Conservation (phyloP, 345 rosid genomes). For the Pistacia atlantica region DNA sequence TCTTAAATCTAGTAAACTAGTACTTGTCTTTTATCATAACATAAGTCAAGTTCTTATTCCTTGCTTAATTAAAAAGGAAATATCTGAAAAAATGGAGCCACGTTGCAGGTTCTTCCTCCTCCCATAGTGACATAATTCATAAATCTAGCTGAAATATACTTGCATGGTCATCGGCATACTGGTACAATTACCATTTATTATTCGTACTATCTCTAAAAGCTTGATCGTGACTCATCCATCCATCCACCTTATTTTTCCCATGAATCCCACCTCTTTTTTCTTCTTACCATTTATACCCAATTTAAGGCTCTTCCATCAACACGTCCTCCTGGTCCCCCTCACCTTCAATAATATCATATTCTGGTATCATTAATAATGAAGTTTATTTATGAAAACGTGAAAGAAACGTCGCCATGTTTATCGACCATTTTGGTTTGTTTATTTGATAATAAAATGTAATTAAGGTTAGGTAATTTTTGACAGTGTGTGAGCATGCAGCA, state of each 20-base stretch:
- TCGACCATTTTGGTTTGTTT: too few species aligned
- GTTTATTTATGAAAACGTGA: too few species aligned
- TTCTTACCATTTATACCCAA: background rate
- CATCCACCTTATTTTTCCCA: background rate
- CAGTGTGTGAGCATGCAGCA: too few species aligned
- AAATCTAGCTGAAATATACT: background rate
- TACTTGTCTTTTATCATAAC: too few species aligned
- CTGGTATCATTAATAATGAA: too few species aligned
- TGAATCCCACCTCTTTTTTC: background rate
- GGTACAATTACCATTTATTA: background rate
- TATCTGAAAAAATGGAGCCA: background rate
- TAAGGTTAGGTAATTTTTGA: too few species aligned
- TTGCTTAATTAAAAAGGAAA: too few species aligned
- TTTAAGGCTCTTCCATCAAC: background rate
- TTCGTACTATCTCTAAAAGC: background rate
- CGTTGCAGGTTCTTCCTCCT: conserved; percentile 4
- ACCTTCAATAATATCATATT: too few species aligned
- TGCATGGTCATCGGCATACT: background rate
- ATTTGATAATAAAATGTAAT: too few species aligned
- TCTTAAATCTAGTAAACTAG: too few species aligned
- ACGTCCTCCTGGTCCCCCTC: background rate
- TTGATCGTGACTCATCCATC: background rate
- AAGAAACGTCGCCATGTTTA: too few species aligned
- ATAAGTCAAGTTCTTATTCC: too few species aligned
- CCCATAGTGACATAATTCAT: background rate